Percentiles rank a stretch among this genome's conserved stretches.
These are phyloP conservation scores for Sarocladiaceae sp. DNA, from an alignment of 2,329 filamentous ascomycete genomes.

Conservation along the genomic window DNA sequence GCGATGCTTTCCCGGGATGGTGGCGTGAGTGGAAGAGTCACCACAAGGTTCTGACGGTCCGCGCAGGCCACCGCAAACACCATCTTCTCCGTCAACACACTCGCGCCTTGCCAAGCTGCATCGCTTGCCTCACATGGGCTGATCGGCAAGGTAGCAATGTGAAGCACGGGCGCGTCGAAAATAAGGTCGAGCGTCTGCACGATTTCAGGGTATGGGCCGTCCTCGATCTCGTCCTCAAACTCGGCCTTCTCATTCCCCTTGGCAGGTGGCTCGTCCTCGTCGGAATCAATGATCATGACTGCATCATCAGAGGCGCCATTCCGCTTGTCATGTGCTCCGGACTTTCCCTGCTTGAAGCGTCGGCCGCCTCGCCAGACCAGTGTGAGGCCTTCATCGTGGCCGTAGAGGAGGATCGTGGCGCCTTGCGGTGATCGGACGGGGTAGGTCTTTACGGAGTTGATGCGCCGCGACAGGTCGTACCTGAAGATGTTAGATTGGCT, in stretches of 20 bases:
- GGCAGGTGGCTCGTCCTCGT: slow-evolving; percentile 46
- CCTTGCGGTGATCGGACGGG: slow-evolving; percentile 60
- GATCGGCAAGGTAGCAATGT: slow-evolving; percentile 53
- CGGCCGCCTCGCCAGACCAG: slow-evolving; percentile 60
- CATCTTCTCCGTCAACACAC: slow-evolving; percentile 51
- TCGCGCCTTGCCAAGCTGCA: slow-evolving; percentile 38
- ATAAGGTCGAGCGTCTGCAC: slow-evolving; percentile 59
- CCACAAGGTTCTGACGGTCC: slow-evolving; percentile 51
- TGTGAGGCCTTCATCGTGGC: slow-evolving; percentile 59
- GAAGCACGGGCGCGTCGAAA: slow-evolving; percentile 50
- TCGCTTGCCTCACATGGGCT: slow-evolving; percentile 45
- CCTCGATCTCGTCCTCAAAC: slow-evolving; percentile 49
- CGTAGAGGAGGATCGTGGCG: slow-evolving; percentile 59
- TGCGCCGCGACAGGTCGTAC: slow-evolving; percentile 54
- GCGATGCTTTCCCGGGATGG: slow-evolving; percentile 57
- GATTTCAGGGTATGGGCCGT: slow-evolving; percentile 49
- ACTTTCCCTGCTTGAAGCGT: slow-evolving; percentile 46
- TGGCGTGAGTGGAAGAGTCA: slow-evolving; percentile 57
- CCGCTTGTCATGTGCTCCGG: slow-evolving; percentile 34
- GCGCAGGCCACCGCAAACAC: slow-evolving; percentile 58
- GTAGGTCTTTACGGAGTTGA: slow-evolving; percentile 57
- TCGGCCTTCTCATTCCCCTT: slow-evolving; percentile 48
- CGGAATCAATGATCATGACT: slow-evolving; percentile 61
- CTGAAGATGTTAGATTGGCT: slow-evolving; percentile 31
- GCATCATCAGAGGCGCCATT: slow-evolving; percentile 50